Conservation (phyloP, 108 stramenopile species). For the Nitzschia sp. region DNA sequence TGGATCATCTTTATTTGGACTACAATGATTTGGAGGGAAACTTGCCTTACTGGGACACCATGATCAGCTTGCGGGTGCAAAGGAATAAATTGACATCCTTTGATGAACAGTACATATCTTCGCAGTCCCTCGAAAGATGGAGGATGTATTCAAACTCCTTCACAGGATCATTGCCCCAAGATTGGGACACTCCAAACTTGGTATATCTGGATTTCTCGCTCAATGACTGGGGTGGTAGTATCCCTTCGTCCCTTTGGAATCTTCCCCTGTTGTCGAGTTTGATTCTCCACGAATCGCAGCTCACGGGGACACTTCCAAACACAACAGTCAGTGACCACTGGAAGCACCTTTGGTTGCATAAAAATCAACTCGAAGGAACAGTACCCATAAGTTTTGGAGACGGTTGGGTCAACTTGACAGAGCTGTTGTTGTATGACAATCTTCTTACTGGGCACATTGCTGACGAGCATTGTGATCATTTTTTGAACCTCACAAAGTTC, state of each 20-base stretch:
- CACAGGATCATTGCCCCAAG: slow-evolving; percentile 12
- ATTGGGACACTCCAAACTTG: slow-evolving; percentile 23
- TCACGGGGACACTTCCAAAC: slow-evolving; percentile 29
- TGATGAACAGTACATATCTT: slow-evolving; percentile 8
- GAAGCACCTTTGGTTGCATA: slow-evolving; percentile 11
- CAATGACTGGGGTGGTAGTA: slow-evolving; percentile 36
- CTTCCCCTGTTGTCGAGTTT: slow-evolving; percentile 16
- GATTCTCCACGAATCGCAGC: slow-evolving; percentile 9
- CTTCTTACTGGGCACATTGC: slow-evolving; percentile 37
- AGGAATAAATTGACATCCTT: slow-evolving; percentile 10
- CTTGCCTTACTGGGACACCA: slow-evolving; percentile 14
- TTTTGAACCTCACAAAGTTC: not conserved
- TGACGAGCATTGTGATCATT: slow-evolving; percentile 19
- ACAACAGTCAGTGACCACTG: slow-evolving; percentile 7
- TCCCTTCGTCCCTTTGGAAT: slow-evolving; percentile 37
- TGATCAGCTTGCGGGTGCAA: not conserved
- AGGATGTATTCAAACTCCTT: slow-evolving; percentile 21
- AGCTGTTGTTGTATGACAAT: slow-evolving; percentile 36
- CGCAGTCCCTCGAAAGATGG: not conserved
- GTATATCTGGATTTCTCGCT: slow-evolving; percentile 1
- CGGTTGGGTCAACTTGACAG: slow-evolving; percentile 10
- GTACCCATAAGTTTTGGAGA: slow-evolving; percentile 41
- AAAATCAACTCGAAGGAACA: slow-evolving; percentile 28
- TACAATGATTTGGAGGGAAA: slow-evolving; percentile 10
- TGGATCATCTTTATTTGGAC: slow-evolving; percentile 9